A percentile compares a stretch with the other conserved stretches of the same genome.
These are phyloP conservation scores for Claviceps sp. DNA, from an alignment of 2,329 filamentous ascomycete genomes.

Conservation along the genomic window DNA sequence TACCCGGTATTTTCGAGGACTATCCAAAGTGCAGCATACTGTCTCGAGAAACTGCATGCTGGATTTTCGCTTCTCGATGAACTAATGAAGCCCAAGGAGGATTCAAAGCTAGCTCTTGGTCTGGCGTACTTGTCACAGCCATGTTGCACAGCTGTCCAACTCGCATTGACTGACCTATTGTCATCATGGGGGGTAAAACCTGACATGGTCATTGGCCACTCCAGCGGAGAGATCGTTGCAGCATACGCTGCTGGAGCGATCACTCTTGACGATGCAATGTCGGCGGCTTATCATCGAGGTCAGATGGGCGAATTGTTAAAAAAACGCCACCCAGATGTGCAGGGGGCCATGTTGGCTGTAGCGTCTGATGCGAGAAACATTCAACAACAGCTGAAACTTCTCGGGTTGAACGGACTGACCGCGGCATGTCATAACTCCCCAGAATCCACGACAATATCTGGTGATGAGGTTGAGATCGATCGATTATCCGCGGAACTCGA, in stretches of 20 bases:
- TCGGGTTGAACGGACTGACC: conserved; percentile 11
- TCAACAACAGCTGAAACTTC: conserved; percentile 21
- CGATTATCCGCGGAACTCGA: conserved; percentile 25
- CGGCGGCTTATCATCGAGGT: conserved; percentile 36
- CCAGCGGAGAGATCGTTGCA: conserved; percentile 22
- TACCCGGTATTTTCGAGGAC: conserved; percentile 23
- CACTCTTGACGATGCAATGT: conserved; percentile 30
- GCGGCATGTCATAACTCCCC: conserved; percentile 38
- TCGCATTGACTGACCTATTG: conserved; percentile 31
- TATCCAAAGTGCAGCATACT: conserved; percentile 18
- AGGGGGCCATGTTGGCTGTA: conserved; percentile 43
- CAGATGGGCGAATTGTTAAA: conserved; percentile 9
- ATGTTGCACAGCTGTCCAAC: conserved; percentile 32
- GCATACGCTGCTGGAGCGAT: conserved; percentile 21
- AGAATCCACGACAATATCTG: conserved; percentile 35
- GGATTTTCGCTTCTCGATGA: conserved; percentile 25
- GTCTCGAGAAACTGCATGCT: conserved; percentile 19
- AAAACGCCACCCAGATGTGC: conserved; percentile 10
- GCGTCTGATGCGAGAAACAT: conserved; percentile 31
- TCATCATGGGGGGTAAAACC: conserved; percentile 18
- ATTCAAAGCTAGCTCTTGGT: conserved; percentile 22
- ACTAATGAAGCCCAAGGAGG: conserved; percentile 19
- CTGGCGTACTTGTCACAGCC: conserved; percentile 30
- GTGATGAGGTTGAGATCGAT: conserved; percentile 30
- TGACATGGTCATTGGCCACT: conserved; percentile 16